Evolutionary conservation across 495 filamentous ascomycete genomes (phyloP), one percentile per base, ranked within the genome.

Genomic region (Cladorrhinum samala): DNA sequence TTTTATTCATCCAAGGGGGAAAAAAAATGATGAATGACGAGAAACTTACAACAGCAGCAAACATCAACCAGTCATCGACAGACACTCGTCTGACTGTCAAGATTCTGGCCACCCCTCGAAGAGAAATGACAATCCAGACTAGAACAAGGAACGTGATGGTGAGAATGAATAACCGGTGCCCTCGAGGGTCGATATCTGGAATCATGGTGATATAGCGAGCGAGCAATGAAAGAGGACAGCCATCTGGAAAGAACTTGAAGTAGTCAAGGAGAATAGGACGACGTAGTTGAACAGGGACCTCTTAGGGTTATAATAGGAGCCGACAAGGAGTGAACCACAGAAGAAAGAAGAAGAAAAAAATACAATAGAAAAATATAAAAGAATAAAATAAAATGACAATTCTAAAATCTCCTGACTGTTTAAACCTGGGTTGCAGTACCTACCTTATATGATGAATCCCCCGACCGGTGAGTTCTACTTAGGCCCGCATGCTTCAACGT

Each of bases 21-120:
- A n/a, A n/a, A n/a, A n/a, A n/a, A n/a, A n/a, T n/a, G n/a, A n/a
- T n/a, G n/a, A n/a, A n/a, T n/a, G n/a, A n/a, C n/a, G n/a, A n/a
- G 33, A 21, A 9, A 47, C 66, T 44, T 58, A 69, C 63, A 42
- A 63, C 46, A 4, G 61, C 54, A 21, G 49, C 18, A 38, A 63
- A 53, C 59, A 69, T 67, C 20, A 62, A 30, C 47, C 59, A 58
- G 56, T 69, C 66, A 41, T 67, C 66, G 16, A 56, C 24, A 0
- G 49, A 46, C 7, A 60, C 27, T 20, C 56, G 54, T 20, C 59
- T 65, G 24, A 60, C 27, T 5, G 64, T 42, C 37, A 56, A 21
- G 3, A 60, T 19, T 46, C 57, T 65, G 16, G 62, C 63, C 16
- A 57, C 49, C 16, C 47, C 57, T 5, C 66, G 57, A 40, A 65